These are phyloP conservation scores for Hibiscus tridactylites DNA, from an alignment of 345 rosid genomes.

Conservation along the genomic window DNA sequence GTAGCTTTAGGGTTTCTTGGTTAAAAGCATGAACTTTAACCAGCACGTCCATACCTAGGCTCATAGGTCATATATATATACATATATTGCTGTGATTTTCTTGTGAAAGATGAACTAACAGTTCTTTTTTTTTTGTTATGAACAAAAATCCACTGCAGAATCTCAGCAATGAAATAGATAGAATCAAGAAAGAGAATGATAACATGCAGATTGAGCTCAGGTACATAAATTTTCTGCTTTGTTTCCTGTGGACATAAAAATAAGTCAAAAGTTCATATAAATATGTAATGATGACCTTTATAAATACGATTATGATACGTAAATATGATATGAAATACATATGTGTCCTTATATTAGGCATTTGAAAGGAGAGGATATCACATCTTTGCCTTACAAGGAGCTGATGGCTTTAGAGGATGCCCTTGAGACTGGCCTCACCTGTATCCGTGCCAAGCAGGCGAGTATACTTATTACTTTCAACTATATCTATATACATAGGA, in stretches of 20 bases:
- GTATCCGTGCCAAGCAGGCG: slow-evolving; percentile 1
- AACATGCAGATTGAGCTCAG: slow-evolving; percentile 2
- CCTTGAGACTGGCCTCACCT: slow-evolving; percentile 18
- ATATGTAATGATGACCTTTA: not conserved
- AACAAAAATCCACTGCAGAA: not conserved
- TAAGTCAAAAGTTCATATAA: not conserved
- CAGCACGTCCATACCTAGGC: not conserved
- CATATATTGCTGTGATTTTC: not conserved
- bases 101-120: not conserved
- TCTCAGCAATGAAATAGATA: not conserved
- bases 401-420: slow-evolving; percentile 32
- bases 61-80: not conserved
- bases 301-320: not conserved
- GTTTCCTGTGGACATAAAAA: not conserved
- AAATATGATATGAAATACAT: not conserved
- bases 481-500: not conserved
- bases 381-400: slow-evolving; percentile 34
- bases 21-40: not conserved
- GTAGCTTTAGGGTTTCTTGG: slow-evolving; percentile 3
- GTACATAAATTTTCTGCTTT: not conserved
- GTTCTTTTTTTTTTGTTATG: not conserved
- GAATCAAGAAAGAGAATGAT: slow-evolving; percentile 3
- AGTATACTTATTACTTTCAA: not conserved
- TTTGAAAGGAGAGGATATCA: slow-evolving; percentile 42
- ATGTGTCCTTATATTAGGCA: slow-evolving; percentile 23